Conservation (phyloP, 768 basidiomycete genomes). For the Tulasnella sp. region DNA sequence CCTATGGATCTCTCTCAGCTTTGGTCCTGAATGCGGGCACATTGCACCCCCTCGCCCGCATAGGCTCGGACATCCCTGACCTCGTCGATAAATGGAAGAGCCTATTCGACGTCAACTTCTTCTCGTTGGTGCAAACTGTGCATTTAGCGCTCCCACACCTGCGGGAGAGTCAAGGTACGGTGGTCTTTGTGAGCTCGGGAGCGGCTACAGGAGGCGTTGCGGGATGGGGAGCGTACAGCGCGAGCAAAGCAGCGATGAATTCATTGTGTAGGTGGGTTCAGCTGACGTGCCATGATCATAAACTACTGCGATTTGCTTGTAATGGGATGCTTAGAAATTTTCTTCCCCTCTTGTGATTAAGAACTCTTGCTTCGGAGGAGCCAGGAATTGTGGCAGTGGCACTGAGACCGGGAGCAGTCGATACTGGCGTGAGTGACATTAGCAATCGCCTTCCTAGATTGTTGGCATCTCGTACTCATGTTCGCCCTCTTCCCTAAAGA, state of each 20-base stretch:
- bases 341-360: conserved; percentile 23
- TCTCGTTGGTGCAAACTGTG: conserved; percentile 65
- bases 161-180: conserved; percentile 49
- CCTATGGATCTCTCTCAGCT: conserved; percentile 57
- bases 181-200: conserved; percentile 81
- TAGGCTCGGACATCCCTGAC: conserved; percentile 35
- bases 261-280: conserved; percentile 55
- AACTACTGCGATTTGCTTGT: too few species aligned
- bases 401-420: conserved; percentile 78
- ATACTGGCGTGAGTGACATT: conserved; percentile 53
- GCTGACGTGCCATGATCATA: too few species aligned
- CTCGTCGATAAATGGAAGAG: conserved; percentile 52
- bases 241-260: conserved; percentile 84
- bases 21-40: conserved; percentile 79
- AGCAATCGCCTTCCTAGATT: too few species aligned
- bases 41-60: conserved; percentile 55
- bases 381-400: conserved; percentile 63
- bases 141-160: conserved; percentile 59
- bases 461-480: too few species aligned
- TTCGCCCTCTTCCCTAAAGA: conserved; percentile 34
- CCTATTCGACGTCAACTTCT: conserved; percentile 81
- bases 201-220: conserved; percentile 55
- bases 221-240: conserved; percentile 76
- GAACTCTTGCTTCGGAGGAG: conserved; percentile 81
- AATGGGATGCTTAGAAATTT: too few species aligned